A percentile compares a stretch with the other conserved stretches of the same genome.
Evolutionary conservation across 805 yeast species (phyloP).

Genomic region (Yarrowia hollandica): DNA sequence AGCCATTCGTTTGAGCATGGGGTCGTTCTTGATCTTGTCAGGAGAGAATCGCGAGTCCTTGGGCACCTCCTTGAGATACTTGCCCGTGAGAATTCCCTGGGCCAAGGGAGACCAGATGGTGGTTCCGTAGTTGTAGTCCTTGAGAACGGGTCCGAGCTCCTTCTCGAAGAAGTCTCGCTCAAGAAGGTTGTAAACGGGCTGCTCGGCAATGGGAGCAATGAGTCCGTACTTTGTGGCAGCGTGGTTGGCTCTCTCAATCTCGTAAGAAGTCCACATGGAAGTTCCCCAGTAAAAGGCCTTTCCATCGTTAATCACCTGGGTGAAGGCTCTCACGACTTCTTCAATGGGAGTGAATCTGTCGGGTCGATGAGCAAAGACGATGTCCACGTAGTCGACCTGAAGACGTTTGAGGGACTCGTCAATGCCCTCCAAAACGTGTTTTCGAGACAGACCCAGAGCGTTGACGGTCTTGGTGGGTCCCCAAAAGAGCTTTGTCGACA

Average conservation of each 20-base stretch:
- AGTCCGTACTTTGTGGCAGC: conserved; percentile 40
- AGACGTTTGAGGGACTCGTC: conserved; percentile 38
- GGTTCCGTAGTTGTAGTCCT: conserved; percentile 40
- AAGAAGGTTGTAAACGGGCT: conserved; percentile 38
- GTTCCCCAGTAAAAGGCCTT: conserved; percentile 43
- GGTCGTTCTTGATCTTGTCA: conserved; percentile 31
- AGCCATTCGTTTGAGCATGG: conserved; percentile 29
- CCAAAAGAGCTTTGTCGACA: conserved; percentile 41
- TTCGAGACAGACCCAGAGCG: conserved; percentile 39
- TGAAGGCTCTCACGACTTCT: conserved; percentile 41
- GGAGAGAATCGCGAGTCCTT: conserved; percentile 35
- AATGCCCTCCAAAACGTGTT: conserved; percentile 41
- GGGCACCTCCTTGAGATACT: conserved; percentile 38
- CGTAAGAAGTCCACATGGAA: conserved; percentile 41
- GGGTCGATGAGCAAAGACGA: conserved; percentile 42
- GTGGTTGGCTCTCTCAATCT: conserved; percentile 42
- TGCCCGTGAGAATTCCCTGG: conserved; percentile 42
- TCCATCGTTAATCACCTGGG: conserved; percentile 40
- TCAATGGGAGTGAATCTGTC: conserved; percentile 40
- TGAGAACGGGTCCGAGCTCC: conserved; percentile 39
- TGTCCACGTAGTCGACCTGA: conserved; percentile 40
- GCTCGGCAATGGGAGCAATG: conserved; percentile 41
- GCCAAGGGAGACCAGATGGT: conserved; percentile 42
- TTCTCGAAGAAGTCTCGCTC: conserved; percentile 38
- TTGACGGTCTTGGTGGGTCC: conserved; percentile 38